These are phyloP conservation scores for Trypanosoma boissoni DNA, from an alignment of 208 protist genomes.

Conservation along the genomic window DNA sequence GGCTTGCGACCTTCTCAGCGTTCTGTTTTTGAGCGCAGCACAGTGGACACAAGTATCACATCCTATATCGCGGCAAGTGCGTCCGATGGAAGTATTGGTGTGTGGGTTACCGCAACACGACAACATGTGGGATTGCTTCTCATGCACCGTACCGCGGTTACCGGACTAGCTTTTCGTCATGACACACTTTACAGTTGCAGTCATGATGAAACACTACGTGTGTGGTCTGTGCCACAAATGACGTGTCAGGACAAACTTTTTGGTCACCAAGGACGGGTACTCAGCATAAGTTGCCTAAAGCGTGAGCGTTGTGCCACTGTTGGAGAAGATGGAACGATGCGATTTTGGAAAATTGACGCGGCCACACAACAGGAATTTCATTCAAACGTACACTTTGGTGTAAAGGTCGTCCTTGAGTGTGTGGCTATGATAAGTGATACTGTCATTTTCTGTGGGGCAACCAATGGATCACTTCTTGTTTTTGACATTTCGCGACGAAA, in stretches of 20 bases:
- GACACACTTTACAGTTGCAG: slow-evolving; percentile 70
- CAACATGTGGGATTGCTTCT: slow-evolving; percentile 71
- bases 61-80: slow-evolving; percentile 83
- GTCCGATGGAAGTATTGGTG: slow-evolving; percentile 70
- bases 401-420: slow-evolving; percentile 56
- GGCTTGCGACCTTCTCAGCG: slow-evolving; percentile 51
- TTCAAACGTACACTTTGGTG: slow-evolving; percentile 21
- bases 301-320: slow-evolving; percentile 77
- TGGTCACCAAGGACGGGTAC: slow-evolving; percentile 72
- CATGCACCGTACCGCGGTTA: slow-evolving; percentile 83
- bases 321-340: slow-evolving; percentile 85
- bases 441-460: slow-evolving; percentile 58
- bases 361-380: slow-evolving; percentile 71
- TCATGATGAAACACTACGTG: slow-evolving; percentile 78
- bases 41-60: slow-evolving; percentile 68
- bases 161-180: slow-evolving; percentile 81
- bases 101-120: slow-evolving; percentile 74
- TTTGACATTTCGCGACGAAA: slow-evolving; percentile 81
- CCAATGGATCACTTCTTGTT: slow-evolving; percentile 78
- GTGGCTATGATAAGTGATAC: slow-evolving; percentile 83
- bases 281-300: slow-evolving; percentile 53
- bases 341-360: slow-evolving; percentile 86
- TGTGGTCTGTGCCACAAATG: slow-evolving; percentile 88
- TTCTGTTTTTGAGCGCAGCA: slow-evolving; percentile 78
- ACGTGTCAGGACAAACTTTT: slow-evolving; percentile 83